These are phyloP conservation scores for Macrocystidia cucumis DNA, from an alignment of 1,284 basidiomycete species.

Conservation along the genomic window DNA sequence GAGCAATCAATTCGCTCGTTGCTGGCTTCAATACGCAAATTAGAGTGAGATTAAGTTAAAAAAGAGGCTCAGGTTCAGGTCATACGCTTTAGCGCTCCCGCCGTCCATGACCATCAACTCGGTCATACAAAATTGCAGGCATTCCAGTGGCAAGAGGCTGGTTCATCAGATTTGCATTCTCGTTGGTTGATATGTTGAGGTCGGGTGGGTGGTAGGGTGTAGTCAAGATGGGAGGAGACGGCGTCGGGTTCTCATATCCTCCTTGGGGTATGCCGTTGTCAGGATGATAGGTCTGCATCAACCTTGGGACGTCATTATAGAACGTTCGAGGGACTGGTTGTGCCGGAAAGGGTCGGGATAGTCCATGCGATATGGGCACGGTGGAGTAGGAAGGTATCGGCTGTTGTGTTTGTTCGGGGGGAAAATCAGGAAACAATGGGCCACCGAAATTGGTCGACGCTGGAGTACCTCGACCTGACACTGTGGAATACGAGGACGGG, in stretches of 20 bases:
- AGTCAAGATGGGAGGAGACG: conserved; percentile 25
- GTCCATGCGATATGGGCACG: conserved; percentile 13
- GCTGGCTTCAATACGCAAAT: no score
- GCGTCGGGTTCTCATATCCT: conserved; percentile 10
- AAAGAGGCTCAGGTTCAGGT: no score
- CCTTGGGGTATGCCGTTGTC: conserved; percentile 9
- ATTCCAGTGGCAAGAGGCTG: conserved; percentile 8
- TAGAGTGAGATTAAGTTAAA: no score
- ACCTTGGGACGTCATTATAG: conserved; percentile 12
- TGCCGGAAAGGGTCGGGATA: conserved; percentile 17
- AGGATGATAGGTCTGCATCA: conserved; percentile 9
- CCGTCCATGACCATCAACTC: no score
- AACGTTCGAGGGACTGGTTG: conserved; percentile 19
- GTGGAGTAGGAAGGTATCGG: conserved; percentile 14
- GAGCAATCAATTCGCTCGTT: no score
- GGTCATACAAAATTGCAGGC: conserved; percentile 1
- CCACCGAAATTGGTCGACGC: conserved; percentile 6
- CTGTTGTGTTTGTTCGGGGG: no score
- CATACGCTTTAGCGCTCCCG: no score
- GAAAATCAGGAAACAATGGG: no score
- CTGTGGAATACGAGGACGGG: conserved; percentile 7
- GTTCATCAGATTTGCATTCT: conserved; percentile 4
- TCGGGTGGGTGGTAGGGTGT: conserved; percentile 27
- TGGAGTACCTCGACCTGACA: conserved; percentile 1
- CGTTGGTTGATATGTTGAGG: conserved; percentile 9